Conservation (phyloP, 2,329 filamentous ascomycete species). For the Xylaria sp. region DNA sequence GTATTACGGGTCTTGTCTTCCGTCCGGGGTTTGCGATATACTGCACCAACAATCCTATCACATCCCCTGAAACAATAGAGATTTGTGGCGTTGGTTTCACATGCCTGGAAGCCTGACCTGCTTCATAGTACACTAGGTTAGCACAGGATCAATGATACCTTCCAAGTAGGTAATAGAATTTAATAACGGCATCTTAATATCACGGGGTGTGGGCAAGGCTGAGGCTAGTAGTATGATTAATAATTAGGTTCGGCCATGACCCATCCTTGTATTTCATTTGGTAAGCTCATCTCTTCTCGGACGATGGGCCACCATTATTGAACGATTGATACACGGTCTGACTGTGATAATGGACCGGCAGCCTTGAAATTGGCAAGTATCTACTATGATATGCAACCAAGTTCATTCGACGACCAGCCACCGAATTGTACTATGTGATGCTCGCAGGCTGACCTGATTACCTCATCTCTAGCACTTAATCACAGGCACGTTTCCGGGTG, state of each 20-base stretch:
- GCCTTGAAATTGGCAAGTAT: neutral
- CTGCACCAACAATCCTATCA: neutral
- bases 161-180: neutral
- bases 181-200: neutral
- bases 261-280: neutral
- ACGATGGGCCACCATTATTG: constrained; percentile 4
- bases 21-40: neutral
- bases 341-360: constrained; percentile 1
- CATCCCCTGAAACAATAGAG: constrained; percentile 10
- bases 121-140: neutral
- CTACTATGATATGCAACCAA: neutral
- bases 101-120: neutral
- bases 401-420: neutral
- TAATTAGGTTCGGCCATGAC: neutral
- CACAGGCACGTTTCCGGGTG: constrained; percentile 50
- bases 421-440: neutral
- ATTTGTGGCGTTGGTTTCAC: constrained; percentile 21
- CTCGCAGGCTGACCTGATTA: constrained; percentile 1
- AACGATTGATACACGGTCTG: neutral
- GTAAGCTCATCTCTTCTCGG: neutral
- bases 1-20: neutral
- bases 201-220: constrained; percentile 13
- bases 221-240: neutral
- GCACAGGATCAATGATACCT: constrained; percentile 2
- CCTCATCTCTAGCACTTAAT: constrained; percentile 41